These are phyloP conservation scores for Eucalyptus marginata DNA, from an alignment of 345 rosid genomes.

Conservation along the genomic window DNA sequence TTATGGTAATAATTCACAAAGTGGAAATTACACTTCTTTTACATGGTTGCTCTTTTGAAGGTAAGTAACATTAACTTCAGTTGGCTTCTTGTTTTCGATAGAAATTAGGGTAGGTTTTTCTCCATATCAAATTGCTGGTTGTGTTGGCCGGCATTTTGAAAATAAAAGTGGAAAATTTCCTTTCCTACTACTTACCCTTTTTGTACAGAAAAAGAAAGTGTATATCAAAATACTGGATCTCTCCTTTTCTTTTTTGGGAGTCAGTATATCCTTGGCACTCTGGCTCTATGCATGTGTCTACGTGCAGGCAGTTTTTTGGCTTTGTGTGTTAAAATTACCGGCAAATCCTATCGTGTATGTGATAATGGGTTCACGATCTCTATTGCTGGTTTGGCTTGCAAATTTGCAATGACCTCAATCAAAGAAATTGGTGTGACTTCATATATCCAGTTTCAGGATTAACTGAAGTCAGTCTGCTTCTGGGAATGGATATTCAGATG, in stretches of 20 bases:
- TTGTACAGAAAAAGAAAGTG: neutral
- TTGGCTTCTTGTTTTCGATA: neutral
- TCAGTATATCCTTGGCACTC: neutral
- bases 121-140: neutral
- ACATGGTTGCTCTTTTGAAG: neutral
- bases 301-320: neutral
- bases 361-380: neutral
- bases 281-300: neutral
- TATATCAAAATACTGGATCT: neutral
- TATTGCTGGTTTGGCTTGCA: neutral
- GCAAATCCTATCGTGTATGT: neutral
- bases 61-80: neutral
- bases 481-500: neutral
- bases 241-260: neutral
- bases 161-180: neutral
- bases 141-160: neutral
- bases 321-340: neutral
- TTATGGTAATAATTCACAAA: neutral
- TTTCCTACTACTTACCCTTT: neutral
- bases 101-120: neutral
- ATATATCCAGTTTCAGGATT: neutral
- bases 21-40: neutral
- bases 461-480: neutral
- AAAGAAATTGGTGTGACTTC: neutral
- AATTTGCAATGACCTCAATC: neutral